phyloP scores from a whole-genome alignment of 768 basidiomycete species.

The Phylloporus sp. region DNA sequence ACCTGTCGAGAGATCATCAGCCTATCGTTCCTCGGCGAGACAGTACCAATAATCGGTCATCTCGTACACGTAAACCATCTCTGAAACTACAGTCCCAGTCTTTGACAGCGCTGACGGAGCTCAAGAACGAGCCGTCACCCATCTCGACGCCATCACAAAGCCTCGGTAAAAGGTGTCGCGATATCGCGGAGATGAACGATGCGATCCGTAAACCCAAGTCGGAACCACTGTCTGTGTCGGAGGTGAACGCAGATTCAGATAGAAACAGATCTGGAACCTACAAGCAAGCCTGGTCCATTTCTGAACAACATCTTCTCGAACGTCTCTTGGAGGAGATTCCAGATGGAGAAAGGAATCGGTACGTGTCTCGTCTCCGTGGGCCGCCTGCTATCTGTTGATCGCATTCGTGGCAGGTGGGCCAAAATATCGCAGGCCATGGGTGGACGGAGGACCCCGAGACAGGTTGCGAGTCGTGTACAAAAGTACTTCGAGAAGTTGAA shows the following conservation, averaged over 20 bases:
- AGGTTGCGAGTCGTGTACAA: conserved; percentile 86
- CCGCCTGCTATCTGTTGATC: conserved; percentile 5
- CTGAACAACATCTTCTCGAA: conserved; percentile 74
- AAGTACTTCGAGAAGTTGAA: conserved; percentile 86
- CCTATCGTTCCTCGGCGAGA: conserved; percentile 8
- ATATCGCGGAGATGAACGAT: conserved; percentile 16
- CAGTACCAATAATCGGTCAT: conserved; percentile 6
- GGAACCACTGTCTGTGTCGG: conserved; percentile 13
- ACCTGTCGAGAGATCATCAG: background rate
- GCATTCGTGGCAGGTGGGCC: conserved; percentile 50
- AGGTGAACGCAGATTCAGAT: conserved; percentile 19
- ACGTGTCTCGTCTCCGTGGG: conserved; percentile 15
- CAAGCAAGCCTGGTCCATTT: conserved; percentile 73
- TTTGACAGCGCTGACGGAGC: conserved; percentile 7
- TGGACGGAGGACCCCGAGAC: conserved; percentile 68
- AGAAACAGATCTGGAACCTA: conserved; percentile 55
- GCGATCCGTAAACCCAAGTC: conserved; percentile 11
- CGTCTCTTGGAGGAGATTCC: conserved; percentile 71
- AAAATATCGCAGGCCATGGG: conserved; percentile 82
- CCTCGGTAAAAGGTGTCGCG: conserved; percentile 28
- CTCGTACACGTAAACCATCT: conserved; percentile 29
- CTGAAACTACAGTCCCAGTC: conserved; percentile 26
- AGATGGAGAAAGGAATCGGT: conserved; percentile 72
- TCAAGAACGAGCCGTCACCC: conserved; percentile 6
- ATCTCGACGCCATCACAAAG: conserved; percentile 11